Evolutionary conservation across 768 basidiomycete species (phyloP).

Genomic region (Lentinus brumalis): DNA sequence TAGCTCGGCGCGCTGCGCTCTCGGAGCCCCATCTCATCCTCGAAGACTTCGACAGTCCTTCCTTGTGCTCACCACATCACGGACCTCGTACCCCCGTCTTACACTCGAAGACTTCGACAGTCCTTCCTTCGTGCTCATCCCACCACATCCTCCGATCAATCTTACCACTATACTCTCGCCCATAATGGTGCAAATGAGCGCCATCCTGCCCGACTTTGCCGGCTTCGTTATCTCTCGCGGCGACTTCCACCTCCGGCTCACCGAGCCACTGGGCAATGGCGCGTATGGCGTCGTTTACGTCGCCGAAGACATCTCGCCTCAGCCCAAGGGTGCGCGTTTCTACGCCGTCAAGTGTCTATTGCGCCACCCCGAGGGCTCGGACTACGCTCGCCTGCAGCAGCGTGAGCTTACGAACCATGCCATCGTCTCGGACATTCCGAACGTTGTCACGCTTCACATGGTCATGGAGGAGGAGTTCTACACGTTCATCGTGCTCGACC

Average conservation of each 20-base stretch:
- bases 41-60: not conserved
- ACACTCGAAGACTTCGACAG: no score
- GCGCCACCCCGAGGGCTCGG: conserved; percentile 23
- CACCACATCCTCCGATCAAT: not conserved
- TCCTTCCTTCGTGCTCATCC: no score
- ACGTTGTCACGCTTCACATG: conserved; percentile 27
- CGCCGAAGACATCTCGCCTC: conserved; percentile 25
- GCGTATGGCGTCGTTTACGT: conserved; percentile 33
- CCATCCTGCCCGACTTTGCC: conserved; percentile 28
- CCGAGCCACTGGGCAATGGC: conserved; percentile 25
- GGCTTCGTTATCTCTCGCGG: conserved; percentile 21
- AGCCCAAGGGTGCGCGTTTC: conserved; percentile 5
- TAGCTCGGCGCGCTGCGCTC: conserved; percentile 1
- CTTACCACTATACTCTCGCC: not conserved
- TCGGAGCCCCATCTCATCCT: not conserved
- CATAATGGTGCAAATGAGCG: conserved; percentile 27
- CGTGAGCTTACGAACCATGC: conserved; percentile 29
- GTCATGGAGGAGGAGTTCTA: conserved; percentile 30
- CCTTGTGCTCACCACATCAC: not conserved
- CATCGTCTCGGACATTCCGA: conserved; percentile 19
- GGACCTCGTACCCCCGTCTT: no score
- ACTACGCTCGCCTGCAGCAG: conserved; percentile 20
- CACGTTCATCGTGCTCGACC: conserved; percentile 36
- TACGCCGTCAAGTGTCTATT: conserved; percentile 33
- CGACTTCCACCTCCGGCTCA: conserved; percentile 18